Conservation (phyloP, 2,329 filamentous ascomycete species). For the Magnaporthales sp. region DNA sequence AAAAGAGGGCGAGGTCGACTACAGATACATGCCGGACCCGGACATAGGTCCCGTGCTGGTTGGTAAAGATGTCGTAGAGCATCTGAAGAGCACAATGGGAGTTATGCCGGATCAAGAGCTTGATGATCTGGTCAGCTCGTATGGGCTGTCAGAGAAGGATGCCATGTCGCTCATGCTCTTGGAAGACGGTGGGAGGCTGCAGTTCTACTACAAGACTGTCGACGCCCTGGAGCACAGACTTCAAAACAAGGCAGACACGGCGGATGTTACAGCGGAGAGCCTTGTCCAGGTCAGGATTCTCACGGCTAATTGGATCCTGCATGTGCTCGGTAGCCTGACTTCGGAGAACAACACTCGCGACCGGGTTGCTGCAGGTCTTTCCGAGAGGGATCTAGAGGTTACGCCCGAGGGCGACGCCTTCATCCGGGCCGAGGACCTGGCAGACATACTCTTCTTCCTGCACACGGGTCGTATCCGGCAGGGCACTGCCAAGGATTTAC, state of each 20-base stretch:
- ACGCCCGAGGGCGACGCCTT: slow-evolving; percentile 39
- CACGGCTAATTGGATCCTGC: slow-evolving; percentile 60
- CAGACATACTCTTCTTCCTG: slow-evolving; percentile 41
- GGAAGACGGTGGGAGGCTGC: slow-evolving; percentile 68
- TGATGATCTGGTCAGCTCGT: slow-evolving; percentile 49
- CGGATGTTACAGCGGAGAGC: slow-evolving; percentile 21
- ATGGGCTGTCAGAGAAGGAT: slow-evolving; percentile 70
- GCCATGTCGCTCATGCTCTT: slow-evolving; percentile 70
- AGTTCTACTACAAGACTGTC: slow-evolving; percentile 71
- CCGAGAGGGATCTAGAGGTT: slow-evolving; percentile 15
- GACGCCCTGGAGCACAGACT: slow-evolving; percentile 29
- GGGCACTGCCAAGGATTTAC: slow-evolving; percentile 48
- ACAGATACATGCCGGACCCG: slow-evolving; percentile 96
- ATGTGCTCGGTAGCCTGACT: slow-evolving; percentile 64
- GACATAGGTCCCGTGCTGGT: slow-evolving; percentile 78
- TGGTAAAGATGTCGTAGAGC: slow-evolving; percentile 56
- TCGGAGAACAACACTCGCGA: slow-evolving; percentile 29
- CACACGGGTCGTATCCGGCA: slow-evolving; percentile 41
- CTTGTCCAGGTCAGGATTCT: slow-evolving; percentile 24
- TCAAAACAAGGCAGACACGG: background rate
- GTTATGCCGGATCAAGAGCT: slow-evolving; percentile 64
- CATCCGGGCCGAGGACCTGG: slow-evolving; percentile 36
- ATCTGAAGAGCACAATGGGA: slow-evolving; percentile 56
- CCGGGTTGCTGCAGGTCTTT: background rate
- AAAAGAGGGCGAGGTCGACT: slow-evolving; percentile 96